Conservation (phyloP, 2,329 filamentous ascomycete species). For the Alternaria triticimaculans region DNA sequence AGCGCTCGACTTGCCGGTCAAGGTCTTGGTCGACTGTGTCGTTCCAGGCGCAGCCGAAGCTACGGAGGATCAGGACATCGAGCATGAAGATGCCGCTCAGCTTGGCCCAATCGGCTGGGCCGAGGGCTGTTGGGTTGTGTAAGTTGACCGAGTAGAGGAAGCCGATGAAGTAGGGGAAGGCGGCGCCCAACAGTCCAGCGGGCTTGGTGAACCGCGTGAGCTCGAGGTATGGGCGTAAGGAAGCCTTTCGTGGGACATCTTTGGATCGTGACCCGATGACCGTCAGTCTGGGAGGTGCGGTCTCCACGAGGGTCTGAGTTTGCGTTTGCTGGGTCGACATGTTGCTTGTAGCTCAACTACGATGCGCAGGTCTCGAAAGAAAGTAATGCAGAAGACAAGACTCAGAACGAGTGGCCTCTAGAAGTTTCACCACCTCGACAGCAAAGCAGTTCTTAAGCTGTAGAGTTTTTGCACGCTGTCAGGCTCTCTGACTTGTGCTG, state of each 20-base stretch:
- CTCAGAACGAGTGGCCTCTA: not conserved
- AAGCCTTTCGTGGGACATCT: not conserved
- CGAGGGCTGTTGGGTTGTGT: slow-evolving; percentile 3
- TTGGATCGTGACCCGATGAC: not conserved
- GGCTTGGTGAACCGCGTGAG: slow-evolving; percentile 54
- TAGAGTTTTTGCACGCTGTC: not conserved
- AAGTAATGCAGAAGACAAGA: not conserved
- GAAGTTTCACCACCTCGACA: not conserved
- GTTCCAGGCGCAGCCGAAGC: slow-evolving; percentile 59
- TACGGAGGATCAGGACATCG: slow-evolving; percentile 46
- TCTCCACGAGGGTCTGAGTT: slow-evolving; percentile 2
- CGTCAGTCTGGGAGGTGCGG: not conserved
- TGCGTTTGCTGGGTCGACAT: slow-evolving; percentile 2
- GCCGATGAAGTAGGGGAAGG: slow-evolving; percentile 49
- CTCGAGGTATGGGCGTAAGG: slow-evolving; percentile 34
- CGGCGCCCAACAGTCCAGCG: slow-evolving; percentile 58
- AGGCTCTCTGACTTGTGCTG: not conserved
- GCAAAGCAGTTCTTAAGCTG: not conserved
- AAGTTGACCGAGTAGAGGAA: slow-evolving; percentile 47
- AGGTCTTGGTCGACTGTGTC: slow-evolving; percentile 62
- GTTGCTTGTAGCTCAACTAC: not conserved
- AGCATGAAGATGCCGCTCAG: slow-evolving; percentile 53
- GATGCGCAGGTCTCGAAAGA: not conserved
- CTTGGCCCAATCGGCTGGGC: slow-evolving; percentile 13
- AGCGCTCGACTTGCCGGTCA: slow-evolving; percentile 54